Percentiles rank a stretch among this genome's conserved stretches.
These are phyloP conservation scores for Rhizophora mangle DNA, from an alignment of 345 rosid genomes.

Conservation along the genomic window DNA sequence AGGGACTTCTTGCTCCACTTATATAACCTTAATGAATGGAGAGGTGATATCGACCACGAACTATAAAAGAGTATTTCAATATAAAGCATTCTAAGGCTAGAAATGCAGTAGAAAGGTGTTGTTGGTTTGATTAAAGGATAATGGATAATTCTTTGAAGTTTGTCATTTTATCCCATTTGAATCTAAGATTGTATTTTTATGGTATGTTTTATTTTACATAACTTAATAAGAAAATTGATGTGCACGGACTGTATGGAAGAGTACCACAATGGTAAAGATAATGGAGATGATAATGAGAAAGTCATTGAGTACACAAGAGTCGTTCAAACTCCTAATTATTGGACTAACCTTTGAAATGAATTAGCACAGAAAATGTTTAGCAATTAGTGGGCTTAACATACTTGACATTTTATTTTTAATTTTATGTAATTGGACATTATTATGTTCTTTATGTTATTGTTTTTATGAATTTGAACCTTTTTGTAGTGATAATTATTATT, in stretches of 20 bases:
- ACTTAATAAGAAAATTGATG: too few relatives aligned
- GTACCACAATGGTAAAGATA: neutral
- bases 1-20: slow-evolving; percentile 5
- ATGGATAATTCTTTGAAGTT: neutral
- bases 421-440: too few relatives aligned
- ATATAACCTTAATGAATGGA: neutral
- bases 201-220: too few relatives aligned
- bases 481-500: too few relatives aligned
- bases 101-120: neutral
- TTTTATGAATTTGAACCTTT: too few relatives aligned
- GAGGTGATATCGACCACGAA: neutral
- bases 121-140: neutral
- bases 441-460: too few relatives aligned
- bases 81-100: neutral
- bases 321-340: neutral
- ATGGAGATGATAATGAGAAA: too few relatives aligned
- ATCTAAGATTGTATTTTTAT: too few relatives aligned
- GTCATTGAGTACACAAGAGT: neutral
- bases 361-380: neutral
- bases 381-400: too few relatives aligned
- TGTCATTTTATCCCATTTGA: too few relatives aligned
- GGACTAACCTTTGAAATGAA: neutral
- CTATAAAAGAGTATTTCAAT: neutral
- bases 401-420: too few relatives aligned
- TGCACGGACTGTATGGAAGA: neutral